Conservation (phyloP, 2,329 filamentous ascomycete genomes). For the Phyllosticta paracitricarpa region DNA sequence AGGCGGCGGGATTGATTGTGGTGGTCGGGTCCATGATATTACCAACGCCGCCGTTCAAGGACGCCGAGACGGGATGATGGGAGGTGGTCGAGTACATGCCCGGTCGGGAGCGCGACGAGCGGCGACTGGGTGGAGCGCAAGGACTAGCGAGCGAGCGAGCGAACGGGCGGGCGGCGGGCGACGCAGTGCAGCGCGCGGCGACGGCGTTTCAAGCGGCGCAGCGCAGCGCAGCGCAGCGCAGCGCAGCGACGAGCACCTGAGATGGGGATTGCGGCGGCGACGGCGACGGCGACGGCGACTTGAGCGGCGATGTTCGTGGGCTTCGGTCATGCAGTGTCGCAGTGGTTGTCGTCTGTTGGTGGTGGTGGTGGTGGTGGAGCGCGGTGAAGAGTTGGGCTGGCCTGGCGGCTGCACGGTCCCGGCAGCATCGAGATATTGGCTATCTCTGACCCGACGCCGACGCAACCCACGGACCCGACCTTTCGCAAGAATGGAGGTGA, state of each 20-base stretch:
- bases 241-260: slow-evolving; percentile 4
- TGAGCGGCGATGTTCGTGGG: background rate
- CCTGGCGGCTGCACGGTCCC: slow-evolving; percentile 8
- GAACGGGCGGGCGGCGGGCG: background rate
- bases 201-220: slow-evolving; percentile 9
- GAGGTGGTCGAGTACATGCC: slow-evolving; percentile 29
- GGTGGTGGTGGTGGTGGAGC: slow-evolving; percentile 2
- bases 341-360: background rate
- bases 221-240: background rate
- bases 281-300: background rate
- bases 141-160: background rate
- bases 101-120: slow-evolving; percentile 1
- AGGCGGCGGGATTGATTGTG: slow-evolving; percentile 32
- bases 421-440: slow-evolving; percentile 10
- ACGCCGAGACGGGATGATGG: slow-evolving; percentile 26
- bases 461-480: slow-evolving; percentile 7
- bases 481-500: slow-evolving; percentile 8
- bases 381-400: background rate
- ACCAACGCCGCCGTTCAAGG: slow-evolving; percentile 30
- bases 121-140: background rate
- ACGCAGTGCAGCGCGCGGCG: background rate
- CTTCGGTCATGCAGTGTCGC: background rate
- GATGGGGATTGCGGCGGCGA: background rate
- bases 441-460: slow-evolving; percentile 5
- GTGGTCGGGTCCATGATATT: slow-evolving; percentile 31